A percentile compares a stretch with the other conserved stretches of the same genome.
Conservation (phyloP, 1,139 yeast genomes). For the Debaryomyces singareniensis region DNA sequence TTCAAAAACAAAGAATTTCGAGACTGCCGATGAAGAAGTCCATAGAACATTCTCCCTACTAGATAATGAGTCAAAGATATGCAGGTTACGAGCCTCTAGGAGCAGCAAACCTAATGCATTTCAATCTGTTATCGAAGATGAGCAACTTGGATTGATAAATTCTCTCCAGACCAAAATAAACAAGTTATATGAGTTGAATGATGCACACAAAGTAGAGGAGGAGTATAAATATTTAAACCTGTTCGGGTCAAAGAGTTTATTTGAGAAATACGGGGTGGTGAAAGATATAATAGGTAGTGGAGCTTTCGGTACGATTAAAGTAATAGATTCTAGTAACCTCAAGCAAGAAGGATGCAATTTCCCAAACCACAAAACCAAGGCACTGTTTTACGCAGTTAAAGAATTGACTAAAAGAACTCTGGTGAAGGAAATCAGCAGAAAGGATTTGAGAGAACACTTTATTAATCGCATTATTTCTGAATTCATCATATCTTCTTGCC, state of each 20-base stretch:
- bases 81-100: constrained; percentile 16
- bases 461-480: constrained; percentile 69
- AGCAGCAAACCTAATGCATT: constrained; percentile 10
- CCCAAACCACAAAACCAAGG: constrained; percentile 1
- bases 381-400: constrained; percentile 62
- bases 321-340: constrained; percentile 45
- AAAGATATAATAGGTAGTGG: constrained; percentile 82
- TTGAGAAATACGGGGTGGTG: constrained; percentile 70
- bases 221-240: constrained; percentile 9
- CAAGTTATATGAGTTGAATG: constrained; percentile 16
- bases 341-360: constrained; percentile 2
- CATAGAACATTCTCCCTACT: constrained; percentile 26
- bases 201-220: constrained; percentile 7
- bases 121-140: constrained; percentile 53
- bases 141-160: constrained; percentile 47
- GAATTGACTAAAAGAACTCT: constrained; percentile 39
- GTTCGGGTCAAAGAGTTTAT: constrained; percentile 20
- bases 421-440: constrained; percentile 31
- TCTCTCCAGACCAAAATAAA: constrained; percentile 38
- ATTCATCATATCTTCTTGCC: constrained; percentile 65
- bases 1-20: constrained; percentile 10
- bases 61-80: constrained; percentile 16
- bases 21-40: constrained; percentile 30
- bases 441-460: constrained; percentile 53
- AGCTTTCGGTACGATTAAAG: constrained; percentile 78